A percentile compares a stretch with the other conserved stretches of the same genome.
Evolutionary conservation across 192 early-diverging fungal genomes (phyloP).

Genomic region (Cladochytrium replicatum): DNA sequence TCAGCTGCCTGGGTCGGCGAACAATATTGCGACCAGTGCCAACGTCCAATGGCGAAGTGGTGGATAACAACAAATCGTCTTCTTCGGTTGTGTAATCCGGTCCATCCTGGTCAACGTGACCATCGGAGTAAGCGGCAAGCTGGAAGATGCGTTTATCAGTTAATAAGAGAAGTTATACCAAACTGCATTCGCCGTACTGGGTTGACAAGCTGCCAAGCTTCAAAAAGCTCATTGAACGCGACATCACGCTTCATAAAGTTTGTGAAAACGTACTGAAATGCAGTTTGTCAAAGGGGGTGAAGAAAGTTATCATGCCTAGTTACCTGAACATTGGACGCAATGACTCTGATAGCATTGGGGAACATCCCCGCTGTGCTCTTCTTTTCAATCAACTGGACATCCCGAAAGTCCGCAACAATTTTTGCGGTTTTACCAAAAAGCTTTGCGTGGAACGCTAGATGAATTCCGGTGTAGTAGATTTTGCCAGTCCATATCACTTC

Average conservation of each 20-base stretch:
- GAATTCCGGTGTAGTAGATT: conserved; percentile 30
- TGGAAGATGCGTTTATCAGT: not conserved
- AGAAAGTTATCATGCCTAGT: conserved; percentile 1
- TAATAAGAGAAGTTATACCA: too few relatives aligned
- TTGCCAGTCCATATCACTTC: conserved; percentile 50
- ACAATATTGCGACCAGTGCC: not conserved
- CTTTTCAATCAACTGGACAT: conserved; percentile 36
- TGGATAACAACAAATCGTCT: not conserved
- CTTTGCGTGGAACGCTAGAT: conserved; percentile 46
- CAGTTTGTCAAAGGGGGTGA: not conserved
- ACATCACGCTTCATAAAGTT: conserved; percentile 37
- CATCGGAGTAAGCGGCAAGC: not conserved
- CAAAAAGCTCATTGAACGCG: conserved; percentile 28
- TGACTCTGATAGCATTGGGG: conserved; percentile 39
- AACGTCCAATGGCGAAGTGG: not conserved
- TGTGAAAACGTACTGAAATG: conserved; percentile 38
- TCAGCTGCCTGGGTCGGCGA: not conserved
- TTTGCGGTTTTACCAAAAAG: conserved; percentile 37
- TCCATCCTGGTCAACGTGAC: not conserved
- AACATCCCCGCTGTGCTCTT: conserved; percentile 42
- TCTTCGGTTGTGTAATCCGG: not conserved
- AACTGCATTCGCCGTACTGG: too few relatives aligned
- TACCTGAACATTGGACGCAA: conserved; percentile 2
- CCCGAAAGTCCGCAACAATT: conserved; percentile 32
- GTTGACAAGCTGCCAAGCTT: conserved; percentile 10